Evolutionary conservation across 768 basidiomycete genomes (phyloP).

Genomic region (Lentinula raphanica): DNA sequence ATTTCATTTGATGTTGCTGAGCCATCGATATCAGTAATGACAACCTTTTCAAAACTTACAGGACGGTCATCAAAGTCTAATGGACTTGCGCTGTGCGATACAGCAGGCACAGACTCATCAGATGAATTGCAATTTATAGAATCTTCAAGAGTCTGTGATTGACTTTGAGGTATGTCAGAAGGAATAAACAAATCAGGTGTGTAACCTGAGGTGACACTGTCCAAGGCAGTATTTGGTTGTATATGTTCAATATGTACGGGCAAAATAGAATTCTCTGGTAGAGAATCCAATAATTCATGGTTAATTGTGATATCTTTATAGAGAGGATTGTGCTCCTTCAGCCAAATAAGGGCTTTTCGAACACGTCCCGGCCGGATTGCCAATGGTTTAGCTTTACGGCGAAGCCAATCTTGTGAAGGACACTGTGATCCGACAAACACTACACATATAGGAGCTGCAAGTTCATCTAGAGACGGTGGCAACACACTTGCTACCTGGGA

Average conservation of each 20-base stretch:
- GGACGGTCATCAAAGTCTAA: background rate
- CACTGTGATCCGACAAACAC: slow-evolving; percentile 29
- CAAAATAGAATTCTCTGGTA: slow-evolving; percentile 15
- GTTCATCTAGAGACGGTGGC: too few species aligned
- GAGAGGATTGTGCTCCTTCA: slow-evolving; percentile 28
- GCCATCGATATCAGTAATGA: slow-evolving; percentile 27
- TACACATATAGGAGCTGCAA: too few species aligned
- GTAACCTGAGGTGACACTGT: slow-evolving; percentile 12
- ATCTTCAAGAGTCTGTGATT: too few species aligned
- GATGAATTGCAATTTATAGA: background rate
- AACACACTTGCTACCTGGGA: too few species aligned
- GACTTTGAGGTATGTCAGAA: too few species aligned
- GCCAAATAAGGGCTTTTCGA: slow-evolving; percentile 27
- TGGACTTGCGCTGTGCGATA: too few species aligned
- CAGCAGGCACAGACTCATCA: too few species aligned
- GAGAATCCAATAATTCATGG: slow-evolving; percentile 12
- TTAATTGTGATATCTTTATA: slow-evolving; percentile 28
- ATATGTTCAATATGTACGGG: slow-evolving; percentile 25
- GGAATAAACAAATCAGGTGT: too few species aligned
- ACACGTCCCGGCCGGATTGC: slow-evolving; percentile 25
- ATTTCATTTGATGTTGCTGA: slow-evolving; percentile 21
- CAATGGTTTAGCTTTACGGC: slow-evolving; percentile 29
- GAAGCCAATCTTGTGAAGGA: slow-evolving; percentile 26
- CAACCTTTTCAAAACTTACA: slow-evolving; percentile 18
- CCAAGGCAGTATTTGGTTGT: slow-evolving; percentile 9